phyloP scores from a whole-genome alignment of 2,329 filamentous ascomycete species.

The Ophiostoma ips region DNA sequence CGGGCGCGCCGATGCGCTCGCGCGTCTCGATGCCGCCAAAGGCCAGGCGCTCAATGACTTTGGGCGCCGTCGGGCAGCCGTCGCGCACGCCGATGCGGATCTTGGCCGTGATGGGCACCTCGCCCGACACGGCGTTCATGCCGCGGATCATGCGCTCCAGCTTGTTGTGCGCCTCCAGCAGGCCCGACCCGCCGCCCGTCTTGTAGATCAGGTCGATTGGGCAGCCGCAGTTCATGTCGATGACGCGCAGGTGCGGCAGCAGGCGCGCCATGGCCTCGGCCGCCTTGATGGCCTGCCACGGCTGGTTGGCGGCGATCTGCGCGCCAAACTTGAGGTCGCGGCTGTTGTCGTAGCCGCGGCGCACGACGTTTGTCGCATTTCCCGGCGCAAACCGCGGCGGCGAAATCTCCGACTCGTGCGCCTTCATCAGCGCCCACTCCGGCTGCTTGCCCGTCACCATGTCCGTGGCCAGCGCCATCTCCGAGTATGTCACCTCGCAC shows the following conservation, averaged over 20 bases:
- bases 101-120: constrained; percentile 87
- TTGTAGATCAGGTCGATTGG: constrained; percentile 91
- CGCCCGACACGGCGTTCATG: constrained; percentile 86
- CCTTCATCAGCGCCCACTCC: constrained; percentile 92
- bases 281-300: constrained; percentile 79
- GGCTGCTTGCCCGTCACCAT: constrained; percentile 78
- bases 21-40: constrained; percentile 64
- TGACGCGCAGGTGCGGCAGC: constrained; percentile 71
- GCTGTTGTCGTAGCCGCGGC: constrained; percentile 64
- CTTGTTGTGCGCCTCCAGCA: constrained; percentile 79
- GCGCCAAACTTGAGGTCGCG: constrained; percentile 80
- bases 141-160: constrained; percentile 88
- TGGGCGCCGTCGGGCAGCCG: constrained; percentile 57
- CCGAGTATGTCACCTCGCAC: constrained; percentile 87
- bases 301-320: constrained; percentile 85
- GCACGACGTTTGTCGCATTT: constrained; percentile 40
- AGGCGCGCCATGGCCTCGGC: constrained; percentile 66
- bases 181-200: constrained; percentile 74
- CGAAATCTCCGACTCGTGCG: constrained; percentile 67
- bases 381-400: constrained; percentile 51
- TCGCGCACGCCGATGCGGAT: constrained; percentile 84
- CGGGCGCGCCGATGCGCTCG: constrained; percentile 57
- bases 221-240: constrained; percentile 94
- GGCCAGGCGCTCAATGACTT: constrained; percentile 69
- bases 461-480: constrained; percentile 92